Evolutionary conservation across 1,139 yeast species (phyloP).

Genomic region (Candida gigantensis): DNA sequence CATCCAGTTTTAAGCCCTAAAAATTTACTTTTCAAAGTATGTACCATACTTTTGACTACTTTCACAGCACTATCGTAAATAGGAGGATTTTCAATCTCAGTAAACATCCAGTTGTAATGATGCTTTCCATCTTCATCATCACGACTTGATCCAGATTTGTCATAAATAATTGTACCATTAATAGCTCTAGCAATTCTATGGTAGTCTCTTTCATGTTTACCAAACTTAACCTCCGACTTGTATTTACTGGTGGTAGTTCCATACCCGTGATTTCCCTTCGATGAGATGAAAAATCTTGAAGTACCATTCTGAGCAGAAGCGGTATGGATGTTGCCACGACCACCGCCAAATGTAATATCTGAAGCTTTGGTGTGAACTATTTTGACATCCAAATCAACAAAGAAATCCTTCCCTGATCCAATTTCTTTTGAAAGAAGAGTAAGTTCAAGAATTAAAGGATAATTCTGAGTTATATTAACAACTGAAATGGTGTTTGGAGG

Average conservation of each 20-base stretch:
- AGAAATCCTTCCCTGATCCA: slow-evolving; percentile 15
- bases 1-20: not conserved
- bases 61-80: not conserved
- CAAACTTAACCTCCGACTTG: slow-evolving; percentile 26
- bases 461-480: slow-evolving; percentile 18
- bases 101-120: not conserved
- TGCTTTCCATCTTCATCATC: slow-evolving; percentile 1
- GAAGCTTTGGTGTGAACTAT: slow-evolving; percentile 19
- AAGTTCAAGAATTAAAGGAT: slow-evolving; percentile 25
- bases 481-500: slow-evolving; percentile 18
- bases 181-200: slow-evolving; percentile 43
- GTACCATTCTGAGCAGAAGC: slow-evolving; percentile 44
- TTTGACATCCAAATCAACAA: slow-evolving; percentile 21
- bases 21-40: not conserved
- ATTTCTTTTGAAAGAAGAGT: slow-evolving; percentile 11
- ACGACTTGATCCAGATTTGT: slow-evolving; percentile 14
- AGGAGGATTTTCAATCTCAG: slow-evolving; percentile 1
- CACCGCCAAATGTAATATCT: slow-evolving; percentile 21
- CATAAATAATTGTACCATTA: slow-evolving; percentile 37
- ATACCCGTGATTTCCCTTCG: slow-evolving; percentile 52
- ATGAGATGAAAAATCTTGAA: slow-evolving; percentile 45
- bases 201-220: slow-evolving; percentile 26
- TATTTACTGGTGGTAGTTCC: slow-evolving; percentile 45
- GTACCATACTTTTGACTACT: not conserved
- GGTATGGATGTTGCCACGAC: slow-evolving; percentile 19